A percentile compares a stretch with the other conserved stretches of the same genome.
Evolutionary conservation across 106 monocot species (phyloP).

Genomic region (Dioscorea dumetorum): DNA sequence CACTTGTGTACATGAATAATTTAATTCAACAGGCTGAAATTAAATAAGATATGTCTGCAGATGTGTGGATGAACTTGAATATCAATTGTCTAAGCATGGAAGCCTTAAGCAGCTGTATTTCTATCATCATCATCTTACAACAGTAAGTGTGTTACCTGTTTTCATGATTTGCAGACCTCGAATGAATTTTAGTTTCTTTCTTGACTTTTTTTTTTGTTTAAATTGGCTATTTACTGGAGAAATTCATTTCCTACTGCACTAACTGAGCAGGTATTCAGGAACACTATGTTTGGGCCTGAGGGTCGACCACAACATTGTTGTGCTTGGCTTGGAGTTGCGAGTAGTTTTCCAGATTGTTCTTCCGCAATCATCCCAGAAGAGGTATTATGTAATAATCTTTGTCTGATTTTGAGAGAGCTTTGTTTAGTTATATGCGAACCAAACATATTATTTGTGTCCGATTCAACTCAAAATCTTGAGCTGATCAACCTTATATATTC

Average conservation of each 20-base stretch:
- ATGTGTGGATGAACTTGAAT: slow-evolving; percentile 96
- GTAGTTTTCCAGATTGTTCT: slow-evolving; percentile 92
- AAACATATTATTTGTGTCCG: no score
- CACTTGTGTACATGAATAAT: not conserved
- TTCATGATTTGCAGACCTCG: no score
- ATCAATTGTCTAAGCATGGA: slow-evolving; percentile 76
- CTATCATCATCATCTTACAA: slow-evolving; percentile 88
- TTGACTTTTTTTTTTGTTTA: not conserved
- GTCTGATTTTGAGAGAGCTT: no score
- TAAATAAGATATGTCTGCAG: slow-evolving; percentile 20
- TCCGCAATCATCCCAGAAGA: slow-evolving; percentile 76
- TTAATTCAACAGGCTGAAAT: not conserved
- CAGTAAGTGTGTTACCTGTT: slow-evolving; percentile 32
- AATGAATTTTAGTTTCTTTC: not conserved
- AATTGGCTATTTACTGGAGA: no score
- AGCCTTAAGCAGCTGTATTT: slow-evolving; percentile 95
- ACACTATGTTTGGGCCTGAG: slow-evolving; percentile 99
- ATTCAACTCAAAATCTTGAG: no score
- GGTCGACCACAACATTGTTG: slow-evolving; percentile 96
- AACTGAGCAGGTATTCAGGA: slow-evolving; percentile 81
- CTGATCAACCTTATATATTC: no score
- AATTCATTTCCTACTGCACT: not conserved
- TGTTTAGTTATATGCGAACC: no score
- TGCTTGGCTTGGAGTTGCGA: slow-evolving; percentile 97
- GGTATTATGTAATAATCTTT: slow-evolving; percentile 27